phyloP scores from a whole-genome alignment of 208 protist genomes.

The Crithidia sp. region DNA sequence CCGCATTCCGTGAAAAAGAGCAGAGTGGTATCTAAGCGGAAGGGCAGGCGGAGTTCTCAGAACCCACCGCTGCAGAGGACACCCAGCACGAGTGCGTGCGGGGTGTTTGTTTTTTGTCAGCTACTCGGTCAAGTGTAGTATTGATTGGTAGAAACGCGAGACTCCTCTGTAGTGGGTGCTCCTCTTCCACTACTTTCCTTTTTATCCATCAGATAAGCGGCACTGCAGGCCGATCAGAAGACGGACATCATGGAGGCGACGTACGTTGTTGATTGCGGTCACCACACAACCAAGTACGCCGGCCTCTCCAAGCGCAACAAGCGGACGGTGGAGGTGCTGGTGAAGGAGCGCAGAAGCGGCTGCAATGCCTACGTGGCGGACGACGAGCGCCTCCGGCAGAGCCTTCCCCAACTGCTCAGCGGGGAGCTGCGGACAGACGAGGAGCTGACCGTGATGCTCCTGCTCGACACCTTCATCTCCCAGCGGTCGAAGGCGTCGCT shows the following conservation, averaged over 20 bases:
- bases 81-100: too few species aligned
- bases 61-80: too few species aligned
- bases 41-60: too few species aligned
- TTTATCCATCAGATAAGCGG: too few species aligned
- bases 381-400: conserved; percentile 26
- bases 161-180: too few species aligned
- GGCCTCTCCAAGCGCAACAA: conserved; percentile 39
- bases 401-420: conserved; percentile 27
- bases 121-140: too few species aligned
- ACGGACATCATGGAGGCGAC: conserved; percentile 34
- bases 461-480: conserved; percentile 60
- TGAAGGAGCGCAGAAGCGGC: conserved; percentile 26
- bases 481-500: conserved; percentile 59
- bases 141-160: too few species aligned
- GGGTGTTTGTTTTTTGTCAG: too few species aligned
- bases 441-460: conserved; percentile 57
- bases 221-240: background rate
- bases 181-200: too few species aligned
- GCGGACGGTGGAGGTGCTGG: conserved; percentile 13
- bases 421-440: conserved; percentile 40
- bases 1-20: too few species aligned
- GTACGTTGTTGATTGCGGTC: conserved; percentile 62
- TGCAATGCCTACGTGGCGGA: conserved; percentile 29
- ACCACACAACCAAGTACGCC: conserved; percentile 65
- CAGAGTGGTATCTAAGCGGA: too few species aligned